Percentiles rank a stretch among this genome's conserved stretches.
Conservation (phyloP, 768 basidiomycete species). For the Termitomyces sp. region DNA sequence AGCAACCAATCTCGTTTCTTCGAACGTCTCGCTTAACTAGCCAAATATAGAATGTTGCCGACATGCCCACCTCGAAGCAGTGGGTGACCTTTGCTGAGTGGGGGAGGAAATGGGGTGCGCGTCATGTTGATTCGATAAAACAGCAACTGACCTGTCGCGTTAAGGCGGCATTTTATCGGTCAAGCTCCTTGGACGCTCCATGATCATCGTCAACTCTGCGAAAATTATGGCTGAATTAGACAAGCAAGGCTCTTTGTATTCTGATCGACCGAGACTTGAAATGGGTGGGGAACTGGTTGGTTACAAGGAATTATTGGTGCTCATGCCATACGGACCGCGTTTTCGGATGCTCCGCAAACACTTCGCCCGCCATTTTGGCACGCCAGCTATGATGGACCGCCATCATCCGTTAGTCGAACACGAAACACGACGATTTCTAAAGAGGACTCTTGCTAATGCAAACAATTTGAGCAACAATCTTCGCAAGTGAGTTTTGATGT, state of each 20-base stretch:
- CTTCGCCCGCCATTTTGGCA: slow-evolving; percentile 39
- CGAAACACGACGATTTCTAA: slow-evolving; percentile 34
- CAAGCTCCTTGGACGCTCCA: slow-evolving; percentile 38
- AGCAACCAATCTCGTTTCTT: background rate
- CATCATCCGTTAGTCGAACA: slow-evolving; percentile 30
- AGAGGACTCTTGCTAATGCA: slow-evolving; percentile 32
- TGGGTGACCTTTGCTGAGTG: slow-evolving; percentile 51
- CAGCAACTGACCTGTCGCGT: background rate
- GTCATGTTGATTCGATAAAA: background rate
- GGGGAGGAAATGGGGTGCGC: slow-evolving; percentile 49
- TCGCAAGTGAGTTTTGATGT: slow-evolving; percentile 37
- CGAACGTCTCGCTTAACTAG: background rate
- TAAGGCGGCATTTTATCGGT: slow-evolving; percentile 38
- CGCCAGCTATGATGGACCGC: slow-evolving; percentile 22
- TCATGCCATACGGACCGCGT: slow-evolving; percentile 39
- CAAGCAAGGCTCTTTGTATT: slow-evolving; percentile 43
- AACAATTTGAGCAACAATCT: slow-evolving; percentile 30
- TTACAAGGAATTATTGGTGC: slow-evolving; percentile 41
- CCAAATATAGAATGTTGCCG: slow-evolving; percentile 37
- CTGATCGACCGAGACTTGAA: slow-evolving; percentile 42
- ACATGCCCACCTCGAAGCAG: slow-evolving; percentile 40
- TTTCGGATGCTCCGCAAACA: slow-evolving; percentile 44
- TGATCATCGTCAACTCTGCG: slow-evolving; percentile 47
- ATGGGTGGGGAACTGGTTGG: slow-evolving; percentile 53
- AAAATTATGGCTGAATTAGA: slow-evolving; percentile 44